phyloP scores from a whole-genome alignment of 1,284 basidiomycete genomes.

The Phylloporus sp. region DNA sequence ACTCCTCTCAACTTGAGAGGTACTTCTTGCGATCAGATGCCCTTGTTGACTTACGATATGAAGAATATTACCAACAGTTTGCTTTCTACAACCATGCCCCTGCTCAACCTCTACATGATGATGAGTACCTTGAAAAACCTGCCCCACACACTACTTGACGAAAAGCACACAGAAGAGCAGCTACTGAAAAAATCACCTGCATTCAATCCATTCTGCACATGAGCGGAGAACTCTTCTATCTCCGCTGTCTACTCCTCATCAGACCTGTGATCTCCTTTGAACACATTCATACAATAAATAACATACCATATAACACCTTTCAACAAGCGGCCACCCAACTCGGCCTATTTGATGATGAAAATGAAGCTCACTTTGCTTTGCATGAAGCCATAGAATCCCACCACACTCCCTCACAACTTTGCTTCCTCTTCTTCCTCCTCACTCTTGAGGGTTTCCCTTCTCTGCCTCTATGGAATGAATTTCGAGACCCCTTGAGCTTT shows the following conservation, averaged over 20 bases:
- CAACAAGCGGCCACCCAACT: background rate
- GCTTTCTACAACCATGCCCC: too few species aligned
- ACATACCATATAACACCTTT: background rate
- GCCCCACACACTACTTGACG: too few species aligned
- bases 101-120: too few species aligned
- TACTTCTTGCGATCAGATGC: background rate
- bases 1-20: background rate
- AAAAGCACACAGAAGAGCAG: too few species aligned
- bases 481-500: too few species aligned
- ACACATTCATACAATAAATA: background rate
- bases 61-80: constrained; percentile 2
- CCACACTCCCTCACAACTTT: background rate
- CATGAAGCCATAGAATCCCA: background rate
- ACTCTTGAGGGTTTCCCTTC: background rate
- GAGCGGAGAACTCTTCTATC: background rate
- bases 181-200: too few species aligned
- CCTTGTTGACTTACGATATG: background rate
- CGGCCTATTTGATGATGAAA: background rate
- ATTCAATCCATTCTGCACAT: too few species aligned
- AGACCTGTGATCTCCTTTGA: background rate
- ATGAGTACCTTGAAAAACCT: too few species aligned
- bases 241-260: background rate
- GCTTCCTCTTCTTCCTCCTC: background rate
- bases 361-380: background rate
- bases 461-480: too few species aligned